These are phyloP conservation scores for Perkinsus olseni DNA, from an alignment of 169 alveolate species.

Conservation along the genomic window DNA sequence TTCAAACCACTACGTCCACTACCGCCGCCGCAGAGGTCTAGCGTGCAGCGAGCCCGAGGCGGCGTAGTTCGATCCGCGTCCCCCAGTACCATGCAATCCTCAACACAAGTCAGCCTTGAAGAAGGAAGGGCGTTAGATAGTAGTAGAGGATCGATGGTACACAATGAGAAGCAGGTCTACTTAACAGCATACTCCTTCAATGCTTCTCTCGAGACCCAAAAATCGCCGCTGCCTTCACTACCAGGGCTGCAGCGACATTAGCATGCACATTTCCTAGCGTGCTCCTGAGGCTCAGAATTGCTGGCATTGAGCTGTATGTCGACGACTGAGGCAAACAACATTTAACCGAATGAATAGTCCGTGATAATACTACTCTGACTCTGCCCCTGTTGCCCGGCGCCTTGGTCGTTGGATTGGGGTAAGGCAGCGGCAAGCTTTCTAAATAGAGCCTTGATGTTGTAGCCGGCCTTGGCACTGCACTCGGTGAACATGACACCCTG, in stretches of 20 bases:
- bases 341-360: neutral
- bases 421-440: constrained; percentile 64
- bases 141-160: too few species aligned
- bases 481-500: constrained; percentile 84
- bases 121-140: too few species aligned
- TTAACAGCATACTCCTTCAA: too few species aligned
- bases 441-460: constrained; percentile 79
- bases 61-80: too few species aligned
- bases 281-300: neutral
- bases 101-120: too few species aligned
- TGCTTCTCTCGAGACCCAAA: too few species aligned
- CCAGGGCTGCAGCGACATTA: neutral
- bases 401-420: constrained; percentile 35
- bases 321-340: neutral
- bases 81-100: too few species aligned
- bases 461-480: constrained; percentile 94
- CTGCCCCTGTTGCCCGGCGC: constrained; percentile 12
- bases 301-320: neutral
- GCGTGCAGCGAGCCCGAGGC: too few species aligned
- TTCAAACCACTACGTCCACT: too few species aligned
- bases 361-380: neutral
- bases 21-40: too few species aligned
- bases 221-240: too few species aligned
- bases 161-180: too few species aligned
- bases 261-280: neutral